Evolutionary conservation across 139 green algal genomes (phyloP), one percentile per base, ranked within the genome.

Genomic region (Asterochloris erici): DNA sequence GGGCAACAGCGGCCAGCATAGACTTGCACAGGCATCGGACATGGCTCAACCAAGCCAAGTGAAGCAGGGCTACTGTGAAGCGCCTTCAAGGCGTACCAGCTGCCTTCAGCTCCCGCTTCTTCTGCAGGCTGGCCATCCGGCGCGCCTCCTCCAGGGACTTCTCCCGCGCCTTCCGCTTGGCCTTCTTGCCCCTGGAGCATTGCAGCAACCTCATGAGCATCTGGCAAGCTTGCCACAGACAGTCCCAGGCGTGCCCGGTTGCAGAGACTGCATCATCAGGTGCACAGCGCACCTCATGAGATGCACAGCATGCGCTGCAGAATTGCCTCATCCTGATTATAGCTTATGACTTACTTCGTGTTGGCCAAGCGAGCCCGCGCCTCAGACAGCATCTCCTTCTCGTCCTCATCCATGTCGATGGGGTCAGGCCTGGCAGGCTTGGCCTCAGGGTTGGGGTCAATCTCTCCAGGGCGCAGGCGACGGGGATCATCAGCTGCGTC

Each of bases 361-460:
- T 99, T 99, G 19, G 97, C 97, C 81, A 99, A 89, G 28, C 97
- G 90, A 23, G 97, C 97, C 0, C 97, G 86, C 6, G 97, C 97
- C 87, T 99, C 97, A 62, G 89, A 93, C 26, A 99, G 92, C 97
- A 99, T 99, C 90, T 99, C 97, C 88, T 98, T 99, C 88, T 99
- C 97, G 61, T 99, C 97, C 84, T 99, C 97, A 74, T 99, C 97
- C 97, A 99, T 99, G 86, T 99, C 97, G 27, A 99, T 93, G 0
- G 97, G 92, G 64, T 99, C 97, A 13, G 96, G 96, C 27, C 95
- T 87, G 11, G 97, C 97, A 14, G 97, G 97, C 89, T 97, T 97
- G 63, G 92, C 86, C 87, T 99, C 97, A 11, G 97, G 97, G 85
- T 99, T 97, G 27, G 97, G 96, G 83, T 99, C 97, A 77, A 99